phyloP scores from a whole-genome alignment of 768 basidiomycete species.

The Dioszegia crocea region DNA sequence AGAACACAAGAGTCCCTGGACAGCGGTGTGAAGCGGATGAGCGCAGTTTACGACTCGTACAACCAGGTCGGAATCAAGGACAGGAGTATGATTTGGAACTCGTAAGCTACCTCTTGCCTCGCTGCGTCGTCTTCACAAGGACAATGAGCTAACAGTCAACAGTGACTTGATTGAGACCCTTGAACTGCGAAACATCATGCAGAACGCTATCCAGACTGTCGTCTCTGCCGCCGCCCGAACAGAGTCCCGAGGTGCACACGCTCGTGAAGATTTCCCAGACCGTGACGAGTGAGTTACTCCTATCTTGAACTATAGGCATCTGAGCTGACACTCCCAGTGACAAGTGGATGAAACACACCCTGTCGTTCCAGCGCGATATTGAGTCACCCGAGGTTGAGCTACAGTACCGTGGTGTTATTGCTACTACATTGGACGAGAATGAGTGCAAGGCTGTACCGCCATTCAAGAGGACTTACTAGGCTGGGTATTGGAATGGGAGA shows the following conservation, averaged over 20 bases:
- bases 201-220: slow-evolving; percentile 94
- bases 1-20: slow-evolving; percentile 85
- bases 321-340: slow-evolving; percentile 24
- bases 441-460: slow-evolving; percentile 97
- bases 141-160: slow-evolving; percentile 1
- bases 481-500: too few species aligned
- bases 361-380: slow-evolving; percentile 82
- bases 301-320: not conserved
- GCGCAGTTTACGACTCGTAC: slow-evolving; percentile 79
- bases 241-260: slow-evolving; percentile 97
- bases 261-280: slow-evolving; percentile 97
- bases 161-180: slow-evolving; percentile 96
- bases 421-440: slow-evolving; percentile 81
- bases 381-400: slow-evolving; percentile 77
- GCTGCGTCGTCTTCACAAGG: not conserved
- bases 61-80: slow-evolving; percentile 93
- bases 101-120: slow-evolving; percentile 58
- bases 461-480: slow-evolving; percentile 61
- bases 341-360: slow-evolving; percentile 58
- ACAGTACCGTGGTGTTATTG: slow-evolving; percentile 81
- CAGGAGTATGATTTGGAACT: slow-evolving; percentile 99
- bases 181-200: slow-evolving; percentile 91
- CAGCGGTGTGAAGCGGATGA: slow-evolving; percentile 84
- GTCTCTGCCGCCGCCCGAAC: slow-evolving; percentile 74
- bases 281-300: slow-evolving; percentile 66